Evolutionary conservation across 164 flowering plant species (phyloP), one percentile per base, ranked within the genome.

Genomic region (Magnolia kwangsiensis): DNA sequence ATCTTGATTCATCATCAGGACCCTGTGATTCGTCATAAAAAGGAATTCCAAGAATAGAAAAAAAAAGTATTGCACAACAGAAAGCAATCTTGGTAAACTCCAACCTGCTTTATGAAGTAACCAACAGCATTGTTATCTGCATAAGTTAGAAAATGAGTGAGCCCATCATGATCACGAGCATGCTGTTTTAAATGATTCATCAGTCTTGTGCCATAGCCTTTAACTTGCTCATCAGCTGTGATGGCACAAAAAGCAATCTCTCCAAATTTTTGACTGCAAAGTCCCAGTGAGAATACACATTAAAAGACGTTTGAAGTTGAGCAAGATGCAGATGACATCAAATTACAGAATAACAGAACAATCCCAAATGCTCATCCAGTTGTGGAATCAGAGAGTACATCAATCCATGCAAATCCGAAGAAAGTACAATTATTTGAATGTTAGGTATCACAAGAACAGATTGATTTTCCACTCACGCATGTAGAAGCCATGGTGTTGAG

Each of bases 121-220:
- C 97, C 98, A 76, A 96, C 99, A 73, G 99, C 99, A 86, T 94
- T 94, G 74, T 96, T 96, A 84, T 96, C 99, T 63, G 99, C 99
- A 83, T 96, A 96, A 49, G 99, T 94, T 74, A 96, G 85, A 85
- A 96, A 96, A 88, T 96, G 97, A 31, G 98, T 96, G 66, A 96
- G 88, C 70, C 95, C 93, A 84, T 96, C 98, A 72, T 80, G 90
- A 86, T 96, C 99, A 72, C 99, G 97, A 75, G 98, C 99, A 87
- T 92, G 92, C 87, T 96, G 96, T 79, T 96, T 96, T 75, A 96
- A 84, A 78, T 96, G 97, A 84, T 96, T 96, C 99, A 96, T 96
- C 83, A 96, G 78, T 81, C 99, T 90, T 50, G 99, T 94, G 21
- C 99, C 98, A 83, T 96, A 96, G 77, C 99, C 99, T 84, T 96